Conservation (phyloP, 495 filamentous ascomycete species). For the Cryomyces antarcticus region DNA sequence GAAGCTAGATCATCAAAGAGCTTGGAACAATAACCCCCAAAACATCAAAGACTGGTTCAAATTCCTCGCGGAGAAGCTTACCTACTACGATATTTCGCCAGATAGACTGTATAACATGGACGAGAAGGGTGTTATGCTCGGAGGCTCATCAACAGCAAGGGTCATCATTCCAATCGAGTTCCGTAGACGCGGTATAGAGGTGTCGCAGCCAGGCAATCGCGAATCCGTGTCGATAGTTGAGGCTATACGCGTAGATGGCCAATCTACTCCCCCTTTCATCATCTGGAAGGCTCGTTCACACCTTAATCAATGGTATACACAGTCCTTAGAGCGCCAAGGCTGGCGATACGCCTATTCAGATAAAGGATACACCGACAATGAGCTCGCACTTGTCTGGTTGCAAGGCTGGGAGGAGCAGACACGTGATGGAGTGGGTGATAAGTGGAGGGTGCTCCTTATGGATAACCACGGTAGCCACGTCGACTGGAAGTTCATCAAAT, state of each 20-base stretch:
- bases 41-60: conserved; percentile 18
- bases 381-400: neutral
- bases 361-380: neutral
- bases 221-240: neutral
- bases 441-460: neutral
- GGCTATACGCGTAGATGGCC: neutral
- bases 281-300: neutral
- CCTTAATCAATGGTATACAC: neutral
- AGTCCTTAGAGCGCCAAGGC: neutral
- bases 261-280: neutral
- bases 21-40: conserved; percentile 20
- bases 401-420: neutral
- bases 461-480: conserved; percentile 14
- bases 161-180: neutral
- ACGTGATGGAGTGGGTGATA: neutral
- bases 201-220: neutral
- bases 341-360: neutral
- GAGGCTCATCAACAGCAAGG: neutral
- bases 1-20: conserved; percentile 16
- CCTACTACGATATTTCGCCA: conserved; percentile 20
- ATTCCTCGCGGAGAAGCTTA: conserved; percentile 14
- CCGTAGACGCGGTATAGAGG: neutral
- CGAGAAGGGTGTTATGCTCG: conserved; percentile 20
- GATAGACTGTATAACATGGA: conserved; percentile 28
- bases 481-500: conserved; percentile 10